phyloP scores from a whole-genome alignment of 78 protist species.

The Polysphondylium violaceum region DNA sequence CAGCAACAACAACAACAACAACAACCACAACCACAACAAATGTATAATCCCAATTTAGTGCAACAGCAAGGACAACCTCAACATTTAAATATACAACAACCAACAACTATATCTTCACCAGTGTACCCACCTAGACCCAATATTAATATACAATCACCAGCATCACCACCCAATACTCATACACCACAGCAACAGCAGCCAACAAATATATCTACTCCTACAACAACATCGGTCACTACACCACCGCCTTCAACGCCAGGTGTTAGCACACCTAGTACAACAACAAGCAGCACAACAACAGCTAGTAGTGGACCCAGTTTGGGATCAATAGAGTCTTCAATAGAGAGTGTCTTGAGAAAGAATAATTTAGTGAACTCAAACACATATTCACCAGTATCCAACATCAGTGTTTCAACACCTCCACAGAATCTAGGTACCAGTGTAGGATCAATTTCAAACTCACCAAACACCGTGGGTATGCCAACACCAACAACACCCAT shows the following conservation, averaged over 20 bases:
- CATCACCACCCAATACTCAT: neutral
- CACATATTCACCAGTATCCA: constrained; percentile 17
- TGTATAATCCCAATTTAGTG: too few species aligned
- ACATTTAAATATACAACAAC: constrained; percentile 11
- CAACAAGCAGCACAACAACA: neutral
- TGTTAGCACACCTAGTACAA: neutral
- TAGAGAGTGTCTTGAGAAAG: constrained; percentile 46
- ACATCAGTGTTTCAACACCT: constrained; percentile 23
- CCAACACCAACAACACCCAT: neutral
- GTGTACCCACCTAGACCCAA: neutral
- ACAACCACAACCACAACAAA: neutral
- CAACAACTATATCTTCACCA: neutral
- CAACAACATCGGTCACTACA: neutral
- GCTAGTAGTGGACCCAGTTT: neutral
- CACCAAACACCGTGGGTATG: neutral
- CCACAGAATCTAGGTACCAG: constrained; percentile 1
- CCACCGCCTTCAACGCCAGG: neutral
- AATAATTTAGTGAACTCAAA: neutral
- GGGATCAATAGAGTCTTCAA: constrained; percentile 51
- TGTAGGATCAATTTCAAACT: neutral
- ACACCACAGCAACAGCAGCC: neutral
- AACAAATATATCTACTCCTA: neutral
- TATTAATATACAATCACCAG: constrained; percentile 9
- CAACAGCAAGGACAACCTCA: neutral
- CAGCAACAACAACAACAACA: neutral